A percentile compares a stretch with the other conserved stretches of the same genome.
phyloP scores from a whole-genome alignment of 2,329 filamentous ascomycete genomes.

The Tolypocladium ophioglossoides region DNA sequence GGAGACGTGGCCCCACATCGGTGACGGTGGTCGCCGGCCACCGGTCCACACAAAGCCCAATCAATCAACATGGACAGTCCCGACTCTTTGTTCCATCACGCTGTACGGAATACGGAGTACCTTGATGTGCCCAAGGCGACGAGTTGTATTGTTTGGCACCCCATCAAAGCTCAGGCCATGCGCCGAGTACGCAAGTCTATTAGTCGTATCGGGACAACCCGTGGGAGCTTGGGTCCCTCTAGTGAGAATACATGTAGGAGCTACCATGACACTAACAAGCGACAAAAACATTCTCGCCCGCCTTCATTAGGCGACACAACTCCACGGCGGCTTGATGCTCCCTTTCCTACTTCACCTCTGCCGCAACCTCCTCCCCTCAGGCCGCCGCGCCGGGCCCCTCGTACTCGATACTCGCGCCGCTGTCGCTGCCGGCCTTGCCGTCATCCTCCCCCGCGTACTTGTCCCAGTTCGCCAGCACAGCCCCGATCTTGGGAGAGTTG shows the following conservation, averaged over 20 bases:
- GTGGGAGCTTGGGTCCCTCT: too few species aligned
- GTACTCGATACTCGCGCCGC: conserved; percentile 28
- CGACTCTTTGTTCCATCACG: too few species aligned
- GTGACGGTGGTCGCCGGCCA: too few species aligned
- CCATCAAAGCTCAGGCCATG: too few species aligned
- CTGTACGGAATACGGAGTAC: too few species aligned
- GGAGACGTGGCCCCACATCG: too few species aligned
- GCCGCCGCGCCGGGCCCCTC: conserved; percentile 32
- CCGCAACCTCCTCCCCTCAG: conserved; percentile 16
- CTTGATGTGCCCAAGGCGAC: too few species aligned
- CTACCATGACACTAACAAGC: background rate
- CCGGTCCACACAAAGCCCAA: too few species aligned
- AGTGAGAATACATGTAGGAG: background rate
- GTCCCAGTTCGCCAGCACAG: conserved; percentile 80
- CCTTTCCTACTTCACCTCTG: too few species aligned
- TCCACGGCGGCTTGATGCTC: conserved; percentile 1
- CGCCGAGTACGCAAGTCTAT: background rate
- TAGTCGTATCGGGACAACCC: background rate
- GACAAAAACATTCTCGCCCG: background rate
- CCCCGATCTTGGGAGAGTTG: conserved; percentile 67
- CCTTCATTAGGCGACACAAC: background rate
- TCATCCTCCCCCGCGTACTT: conserved; percentile 50
- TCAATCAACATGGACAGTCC: too few species aligned
- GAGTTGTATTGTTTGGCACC: too few species aligned
- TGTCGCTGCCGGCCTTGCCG: conserved; percentile 24